Percentiles rank a stretch among this genome's conserved stretches.
Conservation (phyloP, 164 flowering plant genomes). For the Aristolochia californica region DNA sequence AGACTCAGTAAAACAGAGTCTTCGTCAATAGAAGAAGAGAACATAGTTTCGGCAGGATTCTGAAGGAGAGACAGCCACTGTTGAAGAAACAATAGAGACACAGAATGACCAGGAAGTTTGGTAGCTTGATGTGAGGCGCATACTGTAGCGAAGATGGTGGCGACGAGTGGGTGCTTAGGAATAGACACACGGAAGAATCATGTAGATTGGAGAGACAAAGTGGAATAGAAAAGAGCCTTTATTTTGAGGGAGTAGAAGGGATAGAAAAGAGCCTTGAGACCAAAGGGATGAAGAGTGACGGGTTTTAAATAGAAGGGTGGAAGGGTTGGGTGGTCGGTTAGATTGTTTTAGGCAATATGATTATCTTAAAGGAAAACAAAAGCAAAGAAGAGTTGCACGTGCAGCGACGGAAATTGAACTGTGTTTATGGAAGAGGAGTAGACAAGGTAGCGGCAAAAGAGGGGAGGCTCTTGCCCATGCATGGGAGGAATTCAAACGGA, state of each 20-base stretch:
- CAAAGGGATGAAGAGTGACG: background rate
- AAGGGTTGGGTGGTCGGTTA: too few species aligned
- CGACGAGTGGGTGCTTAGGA: background rate
- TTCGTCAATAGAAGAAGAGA: slow-evolving; percentile 16
- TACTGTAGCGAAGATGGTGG: background rate
- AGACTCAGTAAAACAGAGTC: slow-evolving; percentile 41
- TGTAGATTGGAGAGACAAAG: background rate
- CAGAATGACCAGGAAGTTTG: background rate
- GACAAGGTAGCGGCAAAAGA: slow-evolving; percentile 30
- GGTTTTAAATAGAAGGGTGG: background rate
- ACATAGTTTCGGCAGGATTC: background rate
- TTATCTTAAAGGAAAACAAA: background rate
- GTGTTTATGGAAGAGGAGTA: slow-evolving; percentile 17
- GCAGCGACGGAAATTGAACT: slow-evolving; percentile 13
- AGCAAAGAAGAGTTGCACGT: slow-evolving; percentile 10
- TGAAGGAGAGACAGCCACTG: background rate
- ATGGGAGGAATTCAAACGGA: slow-evolving; percentile 3
- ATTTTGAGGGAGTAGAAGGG: background rate
- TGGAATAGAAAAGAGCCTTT: background rate
- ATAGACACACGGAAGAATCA: background rate
- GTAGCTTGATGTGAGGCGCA: background rate
- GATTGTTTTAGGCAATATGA: background rate
- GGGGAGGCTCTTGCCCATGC: slow-evolving; percentile 5
- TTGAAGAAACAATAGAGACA: background rate
- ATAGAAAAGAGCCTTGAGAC: background rate